These are phyloP conservation scores for Debaryomyces castellii DNA, from an alignment of 805 yeast genomes.

Conservation along the genomic window DNA sequence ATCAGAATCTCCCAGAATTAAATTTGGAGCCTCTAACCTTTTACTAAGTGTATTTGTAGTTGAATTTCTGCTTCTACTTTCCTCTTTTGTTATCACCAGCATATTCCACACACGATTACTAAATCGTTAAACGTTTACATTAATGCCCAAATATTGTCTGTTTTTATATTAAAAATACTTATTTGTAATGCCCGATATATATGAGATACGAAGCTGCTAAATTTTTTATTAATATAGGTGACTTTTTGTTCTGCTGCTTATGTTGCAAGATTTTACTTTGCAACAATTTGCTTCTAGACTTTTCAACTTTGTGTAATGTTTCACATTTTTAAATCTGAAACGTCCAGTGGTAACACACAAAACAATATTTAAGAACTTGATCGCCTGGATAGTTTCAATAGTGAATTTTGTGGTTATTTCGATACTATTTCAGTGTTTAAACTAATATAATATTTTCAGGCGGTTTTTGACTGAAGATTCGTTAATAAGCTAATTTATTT, in stretches of 20 bases:
- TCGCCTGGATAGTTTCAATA: constrained; percentile 2
- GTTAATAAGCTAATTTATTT: neutral
- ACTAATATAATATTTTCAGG: neutral
- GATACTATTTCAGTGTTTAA: neutral
- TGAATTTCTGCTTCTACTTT: too few relatives aligned
- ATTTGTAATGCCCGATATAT: neutral
- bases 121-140: too few relatives aligned
- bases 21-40: too few relatives aligned
- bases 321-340: constrained; percentile 14
- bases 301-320: constrained; percentile 13
- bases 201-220: neutral
- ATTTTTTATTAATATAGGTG: neutral
- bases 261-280: neutral
- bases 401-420: constrained; percentile 1
- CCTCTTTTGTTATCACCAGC: too few relatives aligned
- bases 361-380: constrained; percentile 4
- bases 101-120: too few relatives aligned
- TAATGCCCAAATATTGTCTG: neutral
- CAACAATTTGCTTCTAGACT: neutral
- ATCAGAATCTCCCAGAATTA: too few relatives aligned
- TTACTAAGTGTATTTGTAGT: too few relatives aligned
- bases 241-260: neutral
- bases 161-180: neutral
- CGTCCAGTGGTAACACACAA: constrained; percentile 6
- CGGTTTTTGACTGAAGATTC: neutral